Evolutionary conservation across 495 filamentous ascomycete genomes (phyloP).

Genomic region (Echria macrotheca): DNA sequence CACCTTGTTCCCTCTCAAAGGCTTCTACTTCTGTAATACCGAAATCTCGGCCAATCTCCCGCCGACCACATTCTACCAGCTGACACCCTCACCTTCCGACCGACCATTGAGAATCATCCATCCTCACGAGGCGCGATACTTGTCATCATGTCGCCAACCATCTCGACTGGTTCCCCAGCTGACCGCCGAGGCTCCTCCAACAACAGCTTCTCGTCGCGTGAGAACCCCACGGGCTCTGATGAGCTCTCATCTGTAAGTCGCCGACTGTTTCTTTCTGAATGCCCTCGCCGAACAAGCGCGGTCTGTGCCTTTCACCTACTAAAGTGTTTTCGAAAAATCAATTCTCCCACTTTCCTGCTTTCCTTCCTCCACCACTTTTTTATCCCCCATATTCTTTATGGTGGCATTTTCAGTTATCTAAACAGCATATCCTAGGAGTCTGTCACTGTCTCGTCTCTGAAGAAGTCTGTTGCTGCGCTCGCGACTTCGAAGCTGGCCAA

Average conservation of each 20-base stretch:
- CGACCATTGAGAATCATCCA: too few relatives aligned
- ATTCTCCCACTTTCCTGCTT: background rate
- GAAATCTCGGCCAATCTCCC: constrained; percentile 28
- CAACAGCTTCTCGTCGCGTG: constrained; percentile 36
- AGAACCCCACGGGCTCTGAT: too few relatives aligned
- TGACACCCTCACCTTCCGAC: too few relatives aligned
- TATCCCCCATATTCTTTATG: background rate
- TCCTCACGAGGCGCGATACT: too few relatives aligned
- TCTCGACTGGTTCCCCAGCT: constrained; percentile 45
- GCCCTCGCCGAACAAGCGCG: too few relatives aligned
- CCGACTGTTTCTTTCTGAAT: too few relatives aligned
- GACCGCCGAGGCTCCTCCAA: constrained; percentile 33
- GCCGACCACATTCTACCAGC: constrained; percentile 12
- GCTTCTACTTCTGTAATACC: constrained; percentile 18
- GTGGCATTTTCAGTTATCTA: too few relatives aligned
- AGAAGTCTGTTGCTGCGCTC: constrained; percentile 40
- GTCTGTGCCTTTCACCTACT: background rate
- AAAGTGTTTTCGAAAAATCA: background rate
- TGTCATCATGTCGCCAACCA: constrained; percentile 41
- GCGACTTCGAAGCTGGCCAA: constrained; percentile 45
- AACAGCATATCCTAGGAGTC: background rate
- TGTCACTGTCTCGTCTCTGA: constrained; percentile 19
- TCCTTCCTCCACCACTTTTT: background rate
- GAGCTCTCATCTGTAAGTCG: too few relatives aligned
- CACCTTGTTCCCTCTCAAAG: constrained; percentile 9